phyloP scores from a whole-genome alignment of 768 basidiomycete species.

The Termitomyces eurrhizus region DNA sequence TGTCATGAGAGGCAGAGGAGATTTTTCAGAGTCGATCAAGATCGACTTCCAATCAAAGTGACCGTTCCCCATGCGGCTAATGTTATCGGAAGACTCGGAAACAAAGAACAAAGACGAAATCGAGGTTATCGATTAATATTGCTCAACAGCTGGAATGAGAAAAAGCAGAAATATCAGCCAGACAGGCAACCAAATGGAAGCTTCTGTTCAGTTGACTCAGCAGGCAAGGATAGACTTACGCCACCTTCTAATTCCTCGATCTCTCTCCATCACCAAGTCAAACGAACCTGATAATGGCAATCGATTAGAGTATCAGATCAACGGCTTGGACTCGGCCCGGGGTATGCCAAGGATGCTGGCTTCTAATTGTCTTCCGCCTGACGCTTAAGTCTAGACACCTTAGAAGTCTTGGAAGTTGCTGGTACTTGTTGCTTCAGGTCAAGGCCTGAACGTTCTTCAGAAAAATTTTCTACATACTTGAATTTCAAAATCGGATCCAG shows the following conservation, averaged over 20 bases:
- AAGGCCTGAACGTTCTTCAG: background rate
- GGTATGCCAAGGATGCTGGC: background rate
- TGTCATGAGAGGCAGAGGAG: background rate
- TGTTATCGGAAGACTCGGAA: background rate
- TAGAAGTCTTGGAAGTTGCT: background rate
- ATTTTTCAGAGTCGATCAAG: background rate
- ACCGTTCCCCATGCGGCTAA: constrained; percentile 1
- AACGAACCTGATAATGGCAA: background rate
- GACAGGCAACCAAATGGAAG: background rate
- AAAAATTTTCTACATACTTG: background rate
- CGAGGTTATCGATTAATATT: background rate
- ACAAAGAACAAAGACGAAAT: background rate
- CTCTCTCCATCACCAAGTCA: too few species aligned
- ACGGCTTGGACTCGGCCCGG: constrained; percentile 1
- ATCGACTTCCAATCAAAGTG: background rate
- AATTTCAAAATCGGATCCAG: background rate
- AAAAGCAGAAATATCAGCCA: background rate
- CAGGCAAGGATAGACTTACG: background rate
- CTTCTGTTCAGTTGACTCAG: background rate
- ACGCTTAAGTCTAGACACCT: background rate
- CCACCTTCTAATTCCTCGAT: background rate
- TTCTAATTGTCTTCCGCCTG: background rate
- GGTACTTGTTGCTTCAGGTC: background rate
- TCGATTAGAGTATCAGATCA: background rate
- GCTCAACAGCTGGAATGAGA: background rate